A percentile compares a stretch with the other conserved stretches of the same genome.
Evolutionary conservation across 164 flowering plant genomes (phyloP).

Genomic region (Vitis rotundifolia): DNA sequence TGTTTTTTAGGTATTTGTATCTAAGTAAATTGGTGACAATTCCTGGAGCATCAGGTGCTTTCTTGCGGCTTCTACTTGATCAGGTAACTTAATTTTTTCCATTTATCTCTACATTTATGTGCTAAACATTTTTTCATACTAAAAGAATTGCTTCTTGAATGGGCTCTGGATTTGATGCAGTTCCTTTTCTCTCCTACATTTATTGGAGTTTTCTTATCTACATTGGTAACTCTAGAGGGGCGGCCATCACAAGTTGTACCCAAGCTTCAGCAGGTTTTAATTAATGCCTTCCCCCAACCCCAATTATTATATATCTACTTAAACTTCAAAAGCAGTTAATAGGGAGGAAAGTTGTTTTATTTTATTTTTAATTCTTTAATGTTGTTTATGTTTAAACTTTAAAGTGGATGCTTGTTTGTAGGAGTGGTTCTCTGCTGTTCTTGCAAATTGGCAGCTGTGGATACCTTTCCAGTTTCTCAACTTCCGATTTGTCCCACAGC

Average conservation of each 20-base stretch:
- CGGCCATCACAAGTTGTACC: conserved; percentile 77
- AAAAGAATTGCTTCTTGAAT: not conserved
- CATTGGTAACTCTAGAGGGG: conserved; percentile 76
- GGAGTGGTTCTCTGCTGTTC: conserved; percentile 88
- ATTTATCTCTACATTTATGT: not conserved
- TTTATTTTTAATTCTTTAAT: not conserved
- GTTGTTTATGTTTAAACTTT: not conserved
- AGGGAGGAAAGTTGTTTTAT: not conserved
- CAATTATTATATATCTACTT: no score
- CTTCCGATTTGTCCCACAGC: conserved; percentile 87
- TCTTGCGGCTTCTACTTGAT: conserved; percentile 73
- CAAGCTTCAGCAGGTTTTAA: conserved; percentile 80
- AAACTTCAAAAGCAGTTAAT: not conserved
- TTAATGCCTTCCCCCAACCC: not conserved
- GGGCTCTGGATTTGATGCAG: conserved; percentile 39
- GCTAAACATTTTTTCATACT: not conserved
- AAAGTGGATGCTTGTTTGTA: conserved; percentile 15
- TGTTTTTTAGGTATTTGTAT: conserved; percentile 57
- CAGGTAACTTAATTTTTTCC: conserved; percentile 43
- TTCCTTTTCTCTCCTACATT: conserved; percentile 81
- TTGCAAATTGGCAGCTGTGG: conserved; percentile 96
- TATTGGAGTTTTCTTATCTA: conserved; percentile 73
- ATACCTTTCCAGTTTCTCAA: conserved; percentile 94
- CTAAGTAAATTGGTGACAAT: conserved; percentile 65
- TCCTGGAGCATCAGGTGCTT: conserved; percentile 75